Evolutionary conservation across 1,284 basidiomycete genomes (phyloP), one percentile per base, ranked within the genome.

Genomic region (Malassezia equina): DNA sequence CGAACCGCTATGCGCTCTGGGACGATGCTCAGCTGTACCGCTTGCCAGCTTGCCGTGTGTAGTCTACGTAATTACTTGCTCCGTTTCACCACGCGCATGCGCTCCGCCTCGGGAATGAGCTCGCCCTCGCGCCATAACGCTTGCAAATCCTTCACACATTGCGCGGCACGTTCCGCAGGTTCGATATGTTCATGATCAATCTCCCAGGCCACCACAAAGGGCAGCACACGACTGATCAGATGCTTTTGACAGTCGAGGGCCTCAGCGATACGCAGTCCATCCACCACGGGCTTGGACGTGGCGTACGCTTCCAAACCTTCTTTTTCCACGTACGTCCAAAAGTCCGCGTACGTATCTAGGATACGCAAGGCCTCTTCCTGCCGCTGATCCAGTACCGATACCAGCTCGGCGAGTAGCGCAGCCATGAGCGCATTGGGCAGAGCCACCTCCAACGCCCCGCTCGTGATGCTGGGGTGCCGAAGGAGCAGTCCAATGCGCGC

Each of bases 1-100:
- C 62, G 21, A 51, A 68, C 42, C 57, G 67, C 21, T 57, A 63
- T 50, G 65, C 67, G 31, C 59, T 71, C 23, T 71, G 66, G 67
- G 54, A 64, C 25, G 64, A 71, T 36, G 61, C 63, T 4, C 63
- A 69, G 49, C 55, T 23, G 23, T 48, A 48, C 24, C 29, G 25
- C 11, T 36, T 47, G 15, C 29, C 36, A 17, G 31, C 32, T 15
- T 47, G 27, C 13, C 17, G 39, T 24, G 19, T 29, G 24, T 47
- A 28, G 47, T n/a, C 21, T 25, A 21, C 21, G n/a, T 41, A n/a
- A 28, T 11, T 24, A 21, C 33, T 48, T 19, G 29, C 31, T 12
- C n/a, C 31, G 31, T 36, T 28, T 25, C 36, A 33, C 33, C 13
- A 11, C 15, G 6, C 21, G n/a, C 29, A 19, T 13, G 24, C 68